phyloP scores from a whole-genome alignment of 1,139 yeast species.

The Debaryomycetaceae sp. region DNA sequence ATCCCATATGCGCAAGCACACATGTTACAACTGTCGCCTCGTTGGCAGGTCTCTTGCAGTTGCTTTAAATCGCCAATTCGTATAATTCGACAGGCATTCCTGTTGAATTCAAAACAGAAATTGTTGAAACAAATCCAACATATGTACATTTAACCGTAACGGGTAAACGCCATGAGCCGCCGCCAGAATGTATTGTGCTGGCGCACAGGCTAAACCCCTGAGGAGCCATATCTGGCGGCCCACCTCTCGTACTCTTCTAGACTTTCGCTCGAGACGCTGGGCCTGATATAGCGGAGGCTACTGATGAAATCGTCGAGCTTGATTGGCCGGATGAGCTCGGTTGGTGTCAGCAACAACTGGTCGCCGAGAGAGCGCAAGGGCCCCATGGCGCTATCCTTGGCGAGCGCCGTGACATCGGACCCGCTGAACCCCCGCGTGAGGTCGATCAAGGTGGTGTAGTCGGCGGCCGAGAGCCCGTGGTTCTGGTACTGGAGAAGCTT shows the following conservation, averaged over 20 bases:
- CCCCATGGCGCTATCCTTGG: conserved; percentile 98
- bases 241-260: conserved; percentile 76
- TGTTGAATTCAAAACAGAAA: background rate
- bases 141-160: background rate
- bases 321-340: conserved; percentile 83
- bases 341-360: conserved; percentile 74
- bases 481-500: conserved; percentile 75
- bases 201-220: conserved; percentile 57
- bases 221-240: conserved; percentile 87
- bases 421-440: conserved; percentile 86
- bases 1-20: background rate
- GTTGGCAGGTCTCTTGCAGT: background rate
- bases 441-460: conserved; percentile 55
- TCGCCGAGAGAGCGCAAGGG: conserved; percentile 92
- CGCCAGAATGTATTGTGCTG: background rate
- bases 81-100: background rate
- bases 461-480: conserved; percentile 63
- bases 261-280: conserved; percentile 88
- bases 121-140: background rate
- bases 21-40: background rate
- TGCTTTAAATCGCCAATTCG: background rate
- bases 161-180: background rate
- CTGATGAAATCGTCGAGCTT: conserved; percentile 69
- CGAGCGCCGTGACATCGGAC: conserved; percentile 89
- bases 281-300: conserved; percentile 81